Base-by-base conservation (phyloP, 139 green algal genomes). In the Micractinium conductrix region DNA sequence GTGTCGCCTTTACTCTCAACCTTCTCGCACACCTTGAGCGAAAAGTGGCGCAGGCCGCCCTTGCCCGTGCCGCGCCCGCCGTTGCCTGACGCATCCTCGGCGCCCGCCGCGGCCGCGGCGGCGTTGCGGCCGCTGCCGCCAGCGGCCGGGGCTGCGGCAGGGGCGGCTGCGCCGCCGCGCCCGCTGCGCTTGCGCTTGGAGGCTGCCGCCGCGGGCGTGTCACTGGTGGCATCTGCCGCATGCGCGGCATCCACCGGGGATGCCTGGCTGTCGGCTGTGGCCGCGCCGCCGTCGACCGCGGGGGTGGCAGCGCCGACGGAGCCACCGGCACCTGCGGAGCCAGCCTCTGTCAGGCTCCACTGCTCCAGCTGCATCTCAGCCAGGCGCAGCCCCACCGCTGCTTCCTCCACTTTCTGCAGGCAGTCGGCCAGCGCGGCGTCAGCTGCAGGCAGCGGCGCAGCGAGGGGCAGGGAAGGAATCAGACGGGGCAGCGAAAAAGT, bases 11-110 rank as follows among this genome's bases (percentile, higher is more conserved):
- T 98, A 70, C 74, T 86, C 83, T 98, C 90, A 37, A 99, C 96
- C 86, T 97, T 96, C 44, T 97, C 93, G 84, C 96, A 98, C n/a
- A 99, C 94, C 60, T 90, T 81, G 6, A 93, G 84, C 72, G 60
- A 89, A 84, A 98, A 98, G 87, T 97, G 93, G 12, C 94, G 90
- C 76, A 98, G 85, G 0, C 95, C 95, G 86, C 97, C 65, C 65
- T 72, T 72, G 65, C 65, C 65, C 33, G n/a, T n/a, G n/a, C n/a
- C 43, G 38, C 70, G 83, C 85, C 79, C 4, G 37, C 62, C 16
- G 28, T 65, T 73, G 0, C 33, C 43, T 16, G 21, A 80, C 2
- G 22, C 60, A 33, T 43, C 74, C 2, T 53, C 67, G 37, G 35
- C 37, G 74, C 45, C 45, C 40, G 16, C 63, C 12, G 53, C 65